phyloP scores from a whole-genome alignment of 352 stramenopile genomes.

The Globisporangium viniferum region DNA sequence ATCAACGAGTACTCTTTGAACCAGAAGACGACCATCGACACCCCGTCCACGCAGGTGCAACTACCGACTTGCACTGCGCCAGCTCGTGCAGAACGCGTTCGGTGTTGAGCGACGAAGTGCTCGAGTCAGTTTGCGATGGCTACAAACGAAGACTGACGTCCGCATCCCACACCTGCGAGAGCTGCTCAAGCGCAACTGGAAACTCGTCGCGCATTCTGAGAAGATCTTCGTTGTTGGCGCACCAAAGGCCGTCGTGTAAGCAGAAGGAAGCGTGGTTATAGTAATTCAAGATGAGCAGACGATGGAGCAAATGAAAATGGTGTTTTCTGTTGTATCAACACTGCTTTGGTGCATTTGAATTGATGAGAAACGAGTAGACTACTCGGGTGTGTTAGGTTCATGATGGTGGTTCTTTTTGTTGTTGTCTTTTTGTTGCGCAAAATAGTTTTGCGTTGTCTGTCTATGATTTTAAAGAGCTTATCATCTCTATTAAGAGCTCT shows the following conservation, averaged over 20 bases:
- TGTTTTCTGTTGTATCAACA: not conserved
- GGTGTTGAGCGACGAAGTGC: slow-evolving; percentile 72
- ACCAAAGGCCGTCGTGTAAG: slow-evolving; percentile 77
- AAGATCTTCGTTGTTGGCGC: slow-evolving; percentile 86
- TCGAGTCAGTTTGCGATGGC: slow-evolving; percentile 58
- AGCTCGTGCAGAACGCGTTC: slow-evolving; percentile 86
- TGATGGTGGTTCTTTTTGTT: not conserved
- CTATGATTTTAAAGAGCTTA: not conserved
- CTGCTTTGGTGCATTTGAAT: not conserved
- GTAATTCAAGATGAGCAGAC: not conserved
- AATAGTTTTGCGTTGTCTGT: slow-evolving; percentile 1
- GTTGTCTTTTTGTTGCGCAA: not conserved
- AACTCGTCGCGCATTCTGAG: slow-evolving; percentile 64
- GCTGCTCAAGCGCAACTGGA: slow-evolving; percentile 75
- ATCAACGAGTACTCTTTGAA: too few species aligned
- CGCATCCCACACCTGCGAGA: slow-evolving; percentile 47
- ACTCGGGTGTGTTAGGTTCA: not conserved
- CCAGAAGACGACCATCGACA: too few species aligned
- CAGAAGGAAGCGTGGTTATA: not conserved
- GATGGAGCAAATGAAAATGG: too few species aligned
- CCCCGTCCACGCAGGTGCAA: slow-evolving; percentile 75
- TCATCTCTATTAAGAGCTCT: too few species aligned
- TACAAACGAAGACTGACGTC: slow-evolving; percentile 40
- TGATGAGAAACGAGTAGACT: not conserved
- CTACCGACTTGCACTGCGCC: slow-evolving; percentile 72